These are phyloP conservation scores for Colletotrichum sp. DNA, from an alignment of 2,329 filamentous ascomycete species.

Conservation along the genomic window DNA sequence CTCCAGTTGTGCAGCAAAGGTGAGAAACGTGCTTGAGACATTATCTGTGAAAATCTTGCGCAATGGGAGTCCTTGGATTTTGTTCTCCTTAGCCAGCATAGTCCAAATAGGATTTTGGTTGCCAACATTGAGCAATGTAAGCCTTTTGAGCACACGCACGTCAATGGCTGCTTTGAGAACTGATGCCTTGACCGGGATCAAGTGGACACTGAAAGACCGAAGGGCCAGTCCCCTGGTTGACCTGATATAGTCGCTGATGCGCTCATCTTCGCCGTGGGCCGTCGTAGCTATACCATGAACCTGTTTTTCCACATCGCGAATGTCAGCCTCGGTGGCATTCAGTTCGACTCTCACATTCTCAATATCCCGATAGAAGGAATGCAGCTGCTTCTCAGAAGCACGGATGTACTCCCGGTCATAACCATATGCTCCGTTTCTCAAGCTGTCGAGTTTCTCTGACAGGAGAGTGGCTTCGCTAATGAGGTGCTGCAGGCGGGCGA, in stretches of 20 bases:
- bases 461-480: constrained; percentile 33
- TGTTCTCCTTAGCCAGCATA: constrained; percentile 59
- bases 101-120: constrained; percentile 66
- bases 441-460: constrained; percentile 32
- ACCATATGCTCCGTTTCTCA: constrained; percentile 20
- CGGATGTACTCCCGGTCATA: constrained; percentile 24
- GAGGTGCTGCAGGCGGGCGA: constrained; percentile 34
- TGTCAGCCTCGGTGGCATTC: constrained; percentile 39
- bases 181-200: constrained; percentile 65
- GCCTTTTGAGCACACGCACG: constrained; percentile 56
- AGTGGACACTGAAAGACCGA: constrained; percentile 57
- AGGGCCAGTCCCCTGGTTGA: constrained; percentile 63
- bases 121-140: constrained; percentile 69
- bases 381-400: constrained; percentile 33
- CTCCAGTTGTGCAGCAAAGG: constrained; percentile 56
- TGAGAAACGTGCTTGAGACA: constrained; percentile 59
- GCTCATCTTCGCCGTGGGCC: constrained; percentile 25
- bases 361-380: constrained; percentile 33
- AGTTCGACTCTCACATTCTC: constrained; percentile 39
- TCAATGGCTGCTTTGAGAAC: constrained; percentile 63
- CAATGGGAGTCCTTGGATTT: constrained; percentile 53
- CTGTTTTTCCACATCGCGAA: constrained; percentile 35
- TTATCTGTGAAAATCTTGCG: constrained; percentile 68
- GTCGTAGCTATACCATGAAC: constrained; percentile 2
- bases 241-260: constrained; percentile 58